Conservation (phyloP, 352 stramenopile genomes). For the Phytophthora aleatoria region DNA sequence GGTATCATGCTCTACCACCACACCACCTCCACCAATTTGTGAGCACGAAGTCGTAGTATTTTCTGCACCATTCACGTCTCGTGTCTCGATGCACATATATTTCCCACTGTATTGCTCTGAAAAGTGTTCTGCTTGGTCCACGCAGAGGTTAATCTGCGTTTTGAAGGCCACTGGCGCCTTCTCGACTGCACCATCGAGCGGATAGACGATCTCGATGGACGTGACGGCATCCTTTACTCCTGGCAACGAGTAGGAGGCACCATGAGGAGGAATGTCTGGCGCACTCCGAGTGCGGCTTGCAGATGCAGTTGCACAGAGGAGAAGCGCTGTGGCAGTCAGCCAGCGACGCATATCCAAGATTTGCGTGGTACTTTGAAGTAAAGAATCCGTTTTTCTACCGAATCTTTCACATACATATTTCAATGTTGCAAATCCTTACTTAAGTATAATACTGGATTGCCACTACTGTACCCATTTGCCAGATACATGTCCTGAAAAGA, state of each 20-base stretch:
- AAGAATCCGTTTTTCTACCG: too few species aligned
- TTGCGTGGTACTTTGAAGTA: too few species aligned
- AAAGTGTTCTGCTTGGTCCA: neutral
- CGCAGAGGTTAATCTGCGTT: neutral
- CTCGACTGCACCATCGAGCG: neutral
- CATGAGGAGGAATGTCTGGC: neutral
- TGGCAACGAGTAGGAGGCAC: neutral
- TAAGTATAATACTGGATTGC: too few species aligned
- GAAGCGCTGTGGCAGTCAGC: neutral
- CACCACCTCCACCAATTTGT: neutral
- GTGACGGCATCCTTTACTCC: neutral
- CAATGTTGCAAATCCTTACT: too few species aligned
- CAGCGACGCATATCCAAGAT: neutral
- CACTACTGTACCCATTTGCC: too few species aligned
- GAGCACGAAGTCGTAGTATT: neutral
- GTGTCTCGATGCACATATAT: neutral
- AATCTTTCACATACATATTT: too few species aligned
- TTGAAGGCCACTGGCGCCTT: slow-evolving; percentile 1
- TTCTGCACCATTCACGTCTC: neutral
- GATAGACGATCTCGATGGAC: neutral
- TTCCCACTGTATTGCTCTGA: neutral
- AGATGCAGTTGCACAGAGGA: neutral
- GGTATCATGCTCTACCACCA: neutral
- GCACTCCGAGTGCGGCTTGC: neutral
- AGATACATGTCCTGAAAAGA: too few species aligned